Percentiles rank a stretch among this genome's conserved stretches.
Evolutionary conservation across 208 protist species (phyloP).

Genomic region (Leishmania turanica): DNA sequence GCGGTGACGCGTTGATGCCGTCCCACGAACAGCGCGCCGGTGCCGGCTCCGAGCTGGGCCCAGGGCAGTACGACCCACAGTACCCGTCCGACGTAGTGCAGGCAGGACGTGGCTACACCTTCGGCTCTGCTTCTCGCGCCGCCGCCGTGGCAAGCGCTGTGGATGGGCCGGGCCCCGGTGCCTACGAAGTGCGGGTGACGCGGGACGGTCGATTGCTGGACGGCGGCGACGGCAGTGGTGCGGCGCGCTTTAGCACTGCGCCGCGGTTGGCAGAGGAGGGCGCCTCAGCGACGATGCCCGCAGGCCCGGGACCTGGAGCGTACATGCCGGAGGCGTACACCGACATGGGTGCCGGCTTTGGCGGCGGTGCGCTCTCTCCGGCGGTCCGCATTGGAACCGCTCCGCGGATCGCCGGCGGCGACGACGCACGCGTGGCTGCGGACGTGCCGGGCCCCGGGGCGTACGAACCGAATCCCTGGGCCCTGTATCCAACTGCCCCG

Average conservation of each 20-base stretch:
- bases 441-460: conserved; percentile 31
- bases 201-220: conserved; percentile 10
- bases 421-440: neutral
- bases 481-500: neutral
- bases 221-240: conserved; percentile 1
- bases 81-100: conserved; percentile 8
- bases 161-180: conserved; percentile 47
- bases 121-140: conserved; percentile 16
- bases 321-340: conserved; percentile 26
- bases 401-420: conserved; percentile 3
- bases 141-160: neutral
- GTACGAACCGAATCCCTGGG: conserved; percentile 29
- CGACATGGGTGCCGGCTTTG: conserved; percentile 3
- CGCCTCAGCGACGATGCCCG: conserved; percentile 1
- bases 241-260: conserved; percentile 15
- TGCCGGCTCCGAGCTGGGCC: conserved; percentile 5
- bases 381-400: conserved; percentile 26
- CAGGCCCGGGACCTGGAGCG: conserved; percentile 47
- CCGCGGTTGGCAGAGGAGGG: conserved; percentile 3
- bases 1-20: conserved; percentile 2
- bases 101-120: conserved; percentile 9
- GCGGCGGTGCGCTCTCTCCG: conserved; percentile 6
- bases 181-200: conserved; percentile 30
- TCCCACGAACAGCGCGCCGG: neutral
- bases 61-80: conserved; percentile 30